A percentile compares a stretch with the other conserved stretches of the same genome.
Evolutionary conservation across 352 stramenopile genomes (phyloP).

Genomic region (Globisporangium recalcitrans): DNA sequence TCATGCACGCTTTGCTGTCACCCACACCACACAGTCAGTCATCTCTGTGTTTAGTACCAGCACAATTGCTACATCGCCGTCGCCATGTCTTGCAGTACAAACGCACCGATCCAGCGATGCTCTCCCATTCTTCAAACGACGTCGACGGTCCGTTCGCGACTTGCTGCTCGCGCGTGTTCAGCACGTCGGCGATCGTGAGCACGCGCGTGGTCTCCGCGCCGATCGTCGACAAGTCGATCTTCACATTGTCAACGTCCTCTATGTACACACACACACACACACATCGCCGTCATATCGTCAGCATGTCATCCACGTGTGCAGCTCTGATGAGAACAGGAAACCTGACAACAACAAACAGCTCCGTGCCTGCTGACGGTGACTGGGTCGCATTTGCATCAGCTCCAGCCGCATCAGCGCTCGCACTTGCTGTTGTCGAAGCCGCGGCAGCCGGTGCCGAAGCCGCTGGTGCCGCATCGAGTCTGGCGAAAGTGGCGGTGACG

Average conservation of each 20-base stretch:
- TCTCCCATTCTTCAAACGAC: slow-evolving; percentile 75
- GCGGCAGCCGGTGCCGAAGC: neutral
- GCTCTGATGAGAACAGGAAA: neutral
- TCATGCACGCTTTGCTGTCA: slow-evolving; percentile 72
- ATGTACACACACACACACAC: neutral
- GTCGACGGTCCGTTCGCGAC: slow-evolving; percentile 26
- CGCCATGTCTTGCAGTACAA: no score
- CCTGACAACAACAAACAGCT: neutral
- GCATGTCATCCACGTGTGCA: no score
- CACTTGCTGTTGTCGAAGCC: neutral
- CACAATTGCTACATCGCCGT: no score
- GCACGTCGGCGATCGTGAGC: slow-evolving; percentile 68
- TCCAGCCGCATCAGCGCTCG: neutral
- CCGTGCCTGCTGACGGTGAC: neutral
- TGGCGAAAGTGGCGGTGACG: neutral
- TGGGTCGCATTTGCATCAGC: neutral
- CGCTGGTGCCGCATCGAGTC: neutral
- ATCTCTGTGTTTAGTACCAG: neutral
- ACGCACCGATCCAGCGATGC: slow-evolving; percentile 54
- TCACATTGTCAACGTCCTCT: slow-evolving; percentile 26
- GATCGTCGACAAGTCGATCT: slow-evolving; percentile 46
- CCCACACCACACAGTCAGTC: neutral
- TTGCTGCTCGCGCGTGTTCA: slow-evolving; percentile 53
- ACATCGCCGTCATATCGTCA: neutral
- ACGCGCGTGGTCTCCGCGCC: slow-evolving; percentile 61